Conservation (phyloP, 2,329 filamentous ascomycete genomes). For the Botrytis galanthina region DNA sequence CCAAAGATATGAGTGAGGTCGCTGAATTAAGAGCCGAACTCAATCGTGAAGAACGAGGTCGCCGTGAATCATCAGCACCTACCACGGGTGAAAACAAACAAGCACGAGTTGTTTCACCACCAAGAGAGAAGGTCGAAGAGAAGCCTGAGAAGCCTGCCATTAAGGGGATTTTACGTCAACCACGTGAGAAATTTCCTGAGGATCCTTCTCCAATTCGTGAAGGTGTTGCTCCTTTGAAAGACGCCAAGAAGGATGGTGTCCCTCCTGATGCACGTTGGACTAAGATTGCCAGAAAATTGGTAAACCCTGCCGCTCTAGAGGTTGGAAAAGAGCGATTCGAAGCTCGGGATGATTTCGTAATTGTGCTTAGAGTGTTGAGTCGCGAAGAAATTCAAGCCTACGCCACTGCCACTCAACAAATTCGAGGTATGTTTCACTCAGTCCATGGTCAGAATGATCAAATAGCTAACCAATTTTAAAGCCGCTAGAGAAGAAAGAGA, state of each 20-base stretch:
- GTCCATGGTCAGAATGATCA: neutral
- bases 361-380: conserved; percentile 81
- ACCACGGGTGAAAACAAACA: conserved; percentile 27
- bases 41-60: conserved; percentile 26
- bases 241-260: conserved; percentile 73
- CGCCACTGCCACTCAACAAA: conserved; percentile 74
- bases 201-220: conserved; percentile 80
- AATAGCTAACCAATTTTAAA: conserved; percentile 16
- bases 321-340: conserved; percentile 89
- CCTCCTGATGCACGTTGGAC: conserved; percentile 85
- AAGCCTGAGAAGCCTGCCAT: conserved; percentile 53
- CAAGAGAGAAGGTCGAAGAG: conserved; percentile 58
- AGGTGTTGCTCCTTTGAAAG: conserved; percentile 90
- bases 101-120: conserved; percentile 69
- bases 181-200: conserved; percentile 81
- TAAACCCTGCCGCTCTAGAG: conserved; percentile 84
- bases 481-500: conserved; percentile 38
- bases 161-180: conserved; percentile 83
- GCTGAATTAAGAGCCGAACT: conserved; percentile 33
- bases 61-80: conserved; percentile 28
- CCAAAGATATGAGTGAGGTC: conserved; percentile 30
- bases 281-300: conserved; percentile 82
- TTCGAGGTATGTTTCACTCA: conserved; percentile 63
- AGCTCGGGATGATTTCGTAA: conserved; percentile 88
- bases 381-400: conserved; percentile 89